Evolutionary conservation across 805 yeast genomes (phyloP).

Genomic region (Teunomyces gatunensis): DNA sequence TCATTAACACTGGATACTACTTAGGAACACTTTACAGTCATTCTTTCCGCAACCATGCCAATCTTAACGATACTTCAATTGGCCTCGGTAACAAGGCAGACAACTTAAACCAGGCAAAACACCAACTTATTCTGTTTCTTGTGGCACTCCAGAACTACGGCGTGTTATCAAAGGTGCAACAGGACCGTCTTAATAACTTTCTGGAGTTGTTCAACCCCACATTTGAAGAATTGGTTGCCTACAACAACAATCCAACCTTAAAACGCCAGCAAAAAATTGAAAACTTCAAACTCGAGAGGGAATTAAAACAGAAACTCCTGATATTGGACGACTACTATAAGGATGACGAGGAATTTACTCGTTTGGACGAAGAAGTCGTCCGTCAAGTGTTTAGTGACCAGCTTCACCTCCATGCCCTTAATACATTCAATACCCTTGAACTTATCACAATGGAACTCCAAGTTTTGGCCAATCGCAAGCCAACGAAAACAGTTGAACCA

Average conservation of each 20-base stretch:
- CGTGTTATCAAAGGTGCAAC: slow-evolving; percentile 39
- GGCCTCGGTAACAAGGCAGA: slow-evolving; percentile 19
- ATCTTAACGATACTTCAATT: slow-evolving; percentile 10
- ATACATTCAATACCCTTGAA: slow-evolving; percentile 57
- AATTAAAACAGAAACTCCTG: slow-evolving; percentile 44
- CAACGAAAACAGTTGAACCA: slow-evolving; percentile 7
- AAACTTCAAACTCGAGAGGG: slow-evolving; percentile 59
- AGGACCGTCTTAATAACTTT: slow-evolving; percentile 38
- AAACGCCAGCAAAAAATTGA: slow-evolving; percentile 73
- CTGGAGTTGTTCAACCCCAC: slow-evolving; percentile 41
- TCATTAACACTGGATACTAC: slow-evolving; percentile 57
- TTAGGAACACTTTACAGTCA: slow-evolving; percentile 37
- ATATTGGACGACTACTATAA: slow-evolving; percentile 31
- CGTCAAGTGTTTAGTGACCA: slow-evolving; percentile 57
- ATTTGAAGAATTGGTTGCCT: slow-evolving; percentile 29
- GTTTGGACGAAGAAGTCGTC: slow-evolving; percentile 61
- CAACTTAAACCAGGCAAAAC: slow-evolving; percentile 34
- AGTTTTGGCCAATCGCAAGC: slow-evolving; percentile 46
- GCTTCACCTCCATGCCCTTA: slow-evolving; percentile 49
- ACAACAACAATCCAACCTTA: slow-evolving; percentile 34
- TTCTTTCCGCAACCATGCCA: slow-evolving; percentile 8
- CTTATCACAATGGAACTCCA: slow-evolving; percentile 62
- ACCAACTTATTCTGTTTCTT: slow-evolving; percentile 37
- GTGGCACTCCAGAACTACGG: slow-evolving; percentile 14
- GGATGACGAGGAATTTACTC: slow-evolving; percentile 22